phyloP scores from a whole-genome alignment of 2,329 filamentous ascomycete genomes.

The Phialophora tarda region DNA sequence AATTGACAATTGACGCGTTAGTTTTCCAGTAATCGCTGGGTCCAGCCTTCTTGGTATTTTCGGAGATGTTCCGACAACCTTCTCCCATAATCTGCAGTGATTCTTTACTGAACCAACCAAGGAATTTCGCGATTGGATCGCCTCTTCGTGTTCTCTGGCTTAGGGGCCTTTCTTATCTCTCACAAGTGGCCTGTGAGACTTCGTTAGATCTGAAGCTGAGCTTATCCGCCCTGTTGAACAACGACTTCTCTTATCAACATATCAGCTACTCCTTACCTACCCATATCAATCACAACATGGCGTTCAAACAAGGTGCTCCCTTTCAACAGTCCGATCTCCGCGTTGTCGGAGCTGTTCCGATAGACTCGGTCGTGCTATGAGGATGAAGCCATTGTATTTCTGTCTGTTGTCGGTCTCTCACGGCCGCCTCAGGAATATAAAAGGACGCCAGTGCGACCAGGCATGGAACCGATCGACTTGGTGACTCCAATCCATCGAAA shows the following conservation, averaged over 20 bases:
- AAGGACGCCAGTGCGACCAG: neutral
- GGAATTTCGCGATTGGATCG: neutral
- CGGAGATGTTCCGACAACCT: neutral
- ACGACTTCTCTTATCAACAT: slow-evolving; percentile 7
- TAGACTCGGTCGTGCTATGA: neutral
- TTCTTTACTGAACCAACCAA: neutral
- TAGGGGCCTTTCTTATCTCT: slow-evolving; percentile 11
- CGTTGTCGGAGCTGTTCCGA: slow-evolving; percentile 11
- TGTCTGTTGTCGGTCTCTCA: neutral
- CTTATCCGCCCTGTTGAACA: slow-evolving; percentile 5
- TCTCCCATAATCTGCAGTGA: neutral
- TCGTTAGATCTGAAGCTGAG: neutral
- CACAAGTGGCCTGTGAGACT: neutral
- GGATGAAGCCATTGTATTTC: slow-evolving; percentile 5
- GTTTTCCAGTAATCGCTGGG: too few species aligned
- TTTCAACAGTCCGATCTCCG: neutral
- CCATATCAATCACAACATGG: neutral
- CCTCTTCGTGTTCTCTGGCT: neutral
- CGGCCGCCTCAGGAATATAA: slow-evolving; percentile 6
- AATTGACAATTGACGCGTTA: too few species aligned
- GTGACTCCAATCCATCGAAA: neutral
- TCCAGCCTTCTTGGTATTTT: neutral
- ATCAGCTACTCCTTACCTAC: neutral
- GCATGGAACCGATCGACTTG: neutral
- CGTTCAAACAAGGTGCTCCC: neutral